Percentiles rank a stretch among this genome's conserved stretches.
Conservation (phyloP, 73 alveolate species). For the Paramecium caudatum region DNA sequence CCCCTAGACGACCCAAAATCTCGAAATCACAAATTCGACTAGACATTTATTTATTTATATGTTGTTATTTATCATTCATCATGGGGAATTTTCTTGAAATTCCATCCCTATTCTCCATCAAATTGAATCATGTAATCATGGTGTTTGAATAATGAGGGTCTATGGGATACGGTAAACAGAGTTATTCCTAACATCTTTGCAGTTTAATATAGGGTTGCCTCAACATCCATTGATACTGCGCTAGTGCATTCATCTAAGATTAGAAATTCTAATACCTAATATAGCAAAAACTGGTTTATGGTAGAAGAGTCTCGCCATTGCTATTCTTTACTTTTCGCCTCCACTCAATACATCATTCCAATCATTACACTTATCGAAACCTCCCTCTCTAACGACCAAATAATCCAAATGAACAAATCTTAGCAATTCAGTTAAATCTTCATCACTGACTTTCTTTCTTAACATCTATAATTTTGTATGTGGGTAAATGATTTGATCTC, state of each 20-base stretch:
- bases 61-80: conserved; percentile 58
- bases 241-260: conserved; percentile 92
- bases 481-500: conserved; percentile 95
- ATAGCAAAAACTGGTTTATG: conserved; percentile 95
- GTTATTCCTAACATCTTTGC: conserved; percentile 90
- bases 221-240: conserved; percentile 92
- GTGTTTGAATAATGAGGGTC: conserved; percentile 91
- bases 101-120: conserved; percentile 85
- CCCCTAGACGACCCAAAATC: conserved; percentile 83
- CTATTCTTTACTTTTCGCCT: conserved; percentile 95
- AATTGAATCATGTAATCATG: conserved; percentile 90
- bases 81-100: conserved; percentile 39
- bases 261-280: conserved; percentile 64
- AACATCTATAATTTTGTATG: conserved; percentile 79
- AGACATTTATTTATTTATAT: background rate
- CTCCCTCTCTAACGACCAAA: conserved; percentile 90
- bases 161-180: conserved; percentile 92
- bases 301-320: conserved; percentile 95
- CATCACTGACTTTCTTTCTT: conserved; percentile 69
- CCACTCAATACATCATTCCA: conserved; percentile 95
- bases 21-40: conserved; percentile 74
- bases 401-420: conserved; percentile 85
- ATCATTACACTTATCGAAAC: conserved; percentile 84
- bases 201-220: conserved; percentile 87
- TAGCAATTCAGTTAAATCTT: conserved; percentile 83